These are phyloP conservation scores for Achaetomium macrosporum DNA, from an alignment of 2,329 filamentous ascomycete species.

Conservation along the genomic window DNA sequence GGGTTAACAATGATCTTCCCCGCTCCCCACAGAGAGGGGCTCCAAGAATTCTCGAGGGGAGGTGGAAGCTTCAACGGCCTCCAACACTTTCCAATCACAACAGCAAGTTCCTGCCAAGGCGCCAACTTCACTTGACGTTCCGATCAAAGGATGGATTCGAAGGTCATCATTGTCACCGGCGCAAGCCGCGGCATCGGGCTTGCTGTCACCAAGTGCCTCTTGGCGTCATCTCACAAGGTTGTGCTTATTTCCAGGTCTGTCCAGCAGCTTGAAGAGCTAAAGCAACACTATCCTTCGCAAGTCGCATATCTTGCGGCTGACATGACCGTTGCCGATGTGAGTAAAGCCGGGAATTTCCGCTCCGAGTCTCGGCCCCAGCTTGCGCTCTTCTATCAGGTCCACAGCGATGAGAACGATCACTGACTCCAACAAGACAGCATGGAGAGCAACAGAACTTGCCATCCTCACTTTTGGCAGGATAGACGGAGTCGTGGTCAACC, in stretches of 20 bases:
- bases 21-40: constrained; percentile 17
- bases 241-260: constrained; percentile 52
- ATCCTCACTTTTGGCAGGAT: constrained; percentile 63
- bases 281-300: constrained; percentile 45
- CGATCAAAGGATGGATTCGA: constrained; percentile 36
- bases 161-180: constrained; percentile 65
- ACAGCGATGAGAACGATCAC: not conserved
- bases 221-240: constrained; percentile 51
- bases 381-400: not conserved
- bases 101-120: constrained; percentile 1
- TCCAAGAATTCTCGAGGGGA: constrained; percentile 1
- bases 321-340: constrained; percentile 46
- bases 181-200: constrained; percentile 59
- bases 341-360: constrained; percentile 2
- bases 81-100: not conserved
- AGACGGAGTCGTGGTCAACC: constrained; percentile 82
- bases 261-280: constrained; percentile 44
- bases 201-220: constrained; percentile 46
- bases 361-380: not conserved
- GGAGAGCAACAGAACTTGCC: constrained; percentile 60
- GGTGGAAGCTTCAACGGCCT: not conserved
- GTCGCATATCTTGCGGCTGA: constrained; percentile 54
- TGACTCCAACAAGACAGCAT: constrained; percentile 41
- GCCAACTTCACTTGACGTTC: not conserved
- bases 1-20: constrained; percentile 10